Evolutionary conservation across 192 early-diverging fungal species (phyloP).

Genomic region (Umbelopsis vinacea): DNA sequence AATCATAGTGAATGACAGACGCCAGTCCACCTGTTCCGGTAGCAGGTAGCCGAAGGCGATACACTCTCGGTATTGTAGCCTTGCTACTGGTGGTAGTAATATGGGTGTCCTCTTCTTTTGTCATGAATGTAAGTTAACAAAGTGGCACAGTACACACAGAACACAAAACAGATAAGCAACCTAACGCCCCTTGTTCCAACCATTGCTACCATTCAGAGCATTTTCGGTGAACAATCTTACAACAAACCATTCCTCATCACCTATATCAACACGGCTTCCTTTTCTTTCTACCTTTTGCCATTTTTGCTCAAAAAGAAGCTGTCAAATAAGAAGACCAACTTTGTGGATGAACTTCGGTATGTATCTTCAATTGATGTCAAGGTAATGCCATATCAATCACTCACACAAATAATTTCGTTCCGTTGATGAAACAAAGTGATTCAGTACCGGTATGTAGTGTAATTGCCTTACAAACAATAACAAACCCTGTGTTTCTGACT

Average conservation of each 20-base stretch:
- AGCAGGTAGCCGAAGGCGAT: conserved; percentile 42
- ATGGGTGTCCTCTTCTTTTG: conserved; percentile 79
- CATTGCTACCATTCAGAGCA: conserved; percentile 46
- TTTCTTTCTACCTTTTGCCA: conserved; percentile 71
- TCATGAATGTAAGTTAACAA: conserved; percentile 64
- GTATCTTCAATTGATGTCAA: not conserved
- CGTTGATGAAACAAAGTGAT: not conserved
- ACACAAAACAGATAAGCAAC: not conserved
- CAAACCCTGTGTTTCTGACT: not conserved
- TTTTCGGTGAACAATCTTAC: conserved; percentile 71
- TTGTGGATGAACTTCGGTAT: not conserved
- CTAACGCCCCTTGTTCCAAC: not conserved
- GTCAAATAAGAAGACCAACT: conserved; percentile 6
- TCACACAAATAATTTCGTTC: not conserved
- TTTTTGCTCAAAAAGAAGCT: conserved; percentile 30
- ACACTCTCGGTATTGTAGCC: conserved; percentile 63
- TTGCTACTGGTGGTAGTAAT: conserved; percentile 76
- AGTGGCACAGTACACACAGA: not conserved
- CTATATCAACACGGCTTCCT: conserved; percentile 76
- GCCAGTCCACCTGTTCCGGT: not conserved
- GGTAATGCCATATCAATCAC: not conserved
- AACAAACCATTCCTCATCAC: conserved; percentile 81
- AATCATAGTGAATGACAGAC: conserved; percentile 14
- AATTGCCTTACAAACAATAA: not conserved
- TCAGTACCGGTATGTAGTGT: not conserved